Conservation (phyloP, 305 asterid genomes). For the Fraxinus sp. region DNA sequence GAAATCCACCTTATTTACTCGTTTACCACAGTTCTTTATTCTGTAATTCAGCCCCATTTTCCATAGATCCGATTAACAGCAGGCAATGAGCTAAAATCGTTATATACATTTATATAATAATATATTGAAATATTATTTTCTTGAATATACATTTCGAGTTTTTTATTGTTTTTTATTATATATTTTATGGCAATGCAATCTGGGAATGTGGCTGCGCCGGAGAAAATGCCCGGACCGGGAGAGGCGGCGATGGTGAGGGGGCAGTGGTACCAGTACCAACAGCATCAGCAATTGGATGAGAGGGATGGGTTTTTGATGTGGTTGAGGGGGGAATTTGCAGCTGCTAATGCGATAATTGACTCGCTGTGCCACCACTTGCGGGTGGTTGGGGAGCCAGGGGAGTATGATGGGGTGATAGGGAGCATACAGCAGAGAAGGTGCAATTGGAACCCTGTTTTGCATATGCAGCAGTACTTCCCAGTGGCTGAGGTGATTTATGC, state of each 20-base stretch:
- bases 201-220: conserved; percentile 59
- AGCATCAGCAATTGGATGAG: conserved; percentile 56
- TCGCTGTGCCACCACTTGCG: conserved; percentile 80
- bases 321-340: conserved; percentile 88
- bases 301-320: conserved; percentile 73
- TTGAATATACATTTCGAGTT: background rate
- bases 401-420: conserved; percentile 73
- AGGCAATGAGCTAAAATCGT: conserved; percentile 33
- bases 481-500: conserved; percentile 70
- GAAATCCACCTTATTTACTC: conserved; percentile 21
- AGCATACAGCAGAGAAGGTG: conserved; percentile 75
- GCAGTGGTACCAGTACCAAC: conserved; percentile 64
- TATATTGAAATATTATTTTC: background rate
- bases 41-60: background rate
- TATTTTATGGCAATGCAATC: conserved; percentile 62
- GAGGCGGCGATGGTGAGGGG: conserved; percentile 30
- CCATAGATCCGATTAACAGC: conserved; percentile 34
- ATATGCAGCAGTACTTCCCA: conserved; percentile 89
- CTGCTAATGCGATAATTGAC: conserved; percentile 86
- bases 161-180: conserved; percentile 2
- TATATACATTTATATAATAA: conserved; percentile 14
- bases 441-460: conserved; percentile 71
- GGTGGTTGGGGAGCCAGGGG: conserved; percentile 67
- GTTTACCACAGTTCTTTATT: conserved; percentile 18
- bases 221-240: conserved; percentile 45